These are phyloP conservation scores for Ilyonectria destructans DNA, from an alignment of 2,329 filamentous ascomycete genomes.

Conservation along the genomic window DNA sequence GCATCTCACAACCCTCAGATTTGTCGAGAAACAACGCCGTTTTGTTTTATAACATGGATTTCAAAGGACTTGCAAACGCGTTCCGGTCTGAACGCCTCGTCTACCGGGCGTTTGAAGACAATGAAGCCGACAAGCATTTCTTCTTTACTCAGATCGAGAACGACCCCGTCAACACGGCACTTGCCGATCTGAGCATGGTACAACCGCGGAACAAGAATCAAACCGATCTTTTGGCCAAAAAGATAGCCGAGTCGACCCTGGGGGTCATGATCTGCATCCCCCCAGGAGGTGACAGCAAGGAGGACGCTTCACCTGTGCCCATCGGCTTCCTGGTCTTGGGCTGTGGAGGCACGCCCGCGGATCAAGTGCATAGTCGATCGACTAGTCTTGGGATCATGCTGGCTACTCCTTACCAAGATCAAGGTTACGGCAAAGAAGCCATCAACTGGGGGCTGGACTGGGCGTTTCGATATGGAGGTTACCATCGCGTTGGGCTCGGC, in stretches of 20 bases:
- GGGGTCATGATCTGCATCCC: neutral
- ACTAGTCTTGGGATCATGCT: slow-evolving; percentile 58
- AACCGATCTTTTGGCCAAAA: neutral
- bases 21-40: too few species aligned
- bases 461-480: slow-evolving; percentile 61
- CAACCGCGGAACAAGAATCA: neutral
- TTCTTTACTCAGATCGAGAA: neutral
- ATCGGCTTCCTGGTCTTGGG: neutral
- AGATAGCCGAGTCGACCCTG: neutral
- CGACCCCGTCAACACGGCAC: neutral
- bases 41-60: neutral
- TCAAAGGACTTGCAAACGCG: neutral
- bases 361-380: neutral
- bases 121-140: neutral
- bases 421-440: slow-evolving; percentile 64
- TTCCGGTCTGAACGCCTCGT: neutral
- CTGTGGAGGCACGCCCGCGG: neutral
- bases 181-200: neutral
- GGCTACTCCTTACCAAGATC: slow-evolving; percentile 52
- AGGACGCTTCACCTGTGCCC: neutral
- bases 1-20: too few species aligned
- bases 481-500: slow-evolving; percentile 61
- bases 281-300: neutral
- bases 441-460: slow-evolving; percentile 65
- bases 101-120: neutral